phyloP scores from a whole-genome alignment of 2,329 filamentous ascomycete genomes.

The Penicillium sp. region DNA sequence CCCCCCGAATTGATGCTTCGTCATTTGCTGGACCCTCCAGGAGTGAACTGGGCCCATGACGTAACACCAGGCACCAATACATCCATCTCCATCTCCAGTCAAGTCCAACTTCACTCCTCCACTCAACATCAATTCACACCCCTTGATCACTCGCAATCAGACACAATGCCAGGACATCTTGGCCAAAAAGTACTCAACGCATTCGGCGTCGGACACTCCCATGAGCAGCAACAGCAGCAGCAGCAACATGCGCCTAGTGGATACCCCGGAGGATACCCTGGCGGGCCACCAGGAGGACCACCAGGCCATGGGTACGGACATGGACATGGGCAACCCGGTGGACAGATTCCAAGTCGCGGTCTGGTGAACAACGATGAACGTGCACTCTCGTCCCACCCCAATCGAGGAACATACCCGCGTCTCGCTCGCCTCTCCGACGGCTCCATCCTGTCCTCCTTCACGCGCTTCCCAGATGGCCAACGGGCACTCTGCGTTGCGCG shows the following conservation, averaged over 20 bases:
- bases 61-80: constrained; percentile 2
- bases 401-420: constrained; percentile 53
- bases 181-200: constrained; percentile 39
- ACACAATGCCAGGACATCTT: constrained; percentile 31
- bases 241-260: not conserved
- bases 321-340: no score
- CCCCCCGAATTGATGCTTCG: not conserved
- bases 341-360: constrained; percentile 23
- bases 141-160: not conserved
- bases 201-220: constrained; percentile 29
- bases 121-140: not conserved
- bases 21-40: not conserved
- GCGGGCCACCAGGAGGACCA: constrained; percentile 3
- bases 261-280: not conserved
- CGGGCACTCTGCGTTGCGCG: constrained; percentile 50
- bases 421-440: constrained; percentile 51
- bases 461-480: constrained; percentile 42
- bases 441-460: constrained; percentile 52
- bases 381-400: constrained; percentile 38
- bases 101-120: no score
- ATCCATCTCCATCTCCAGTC: not conserved
- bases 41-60: no score
- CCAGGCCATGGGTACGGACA: no score
- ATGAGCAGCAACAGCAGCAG: not conserved
- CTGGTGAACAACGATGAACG: constrained; percentile 40